Evolutionary conservation across 2,329 filamentous ascomycete genomes (phyloP), one percentile per base, ranked within the genome.

Genomic region (Plectosphaerella cucumerina): DNA sequence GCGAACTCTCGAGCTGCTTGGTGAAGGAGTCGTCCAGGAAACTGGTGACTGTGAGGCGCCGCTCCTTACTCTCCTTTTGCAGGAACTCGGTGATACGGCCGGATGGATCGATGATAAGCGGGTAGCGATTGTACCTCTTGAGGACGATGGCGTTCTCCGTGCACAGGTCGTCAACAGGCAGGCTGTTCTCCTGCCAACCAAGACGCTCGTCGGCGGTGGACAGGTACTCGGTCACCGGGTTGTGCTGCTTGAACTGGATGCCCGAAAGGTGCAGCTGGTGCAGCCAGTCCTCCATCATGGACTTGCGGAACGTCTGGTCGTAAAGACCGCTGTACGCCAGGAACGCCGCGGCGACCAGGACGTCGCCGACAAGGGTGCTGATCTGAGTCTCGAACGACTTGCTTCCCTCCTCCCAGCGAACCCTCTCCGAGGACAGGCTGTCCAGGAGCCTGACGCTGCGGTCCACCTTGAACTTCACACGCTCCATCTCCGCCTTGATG

Each of bases 381-480:
- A 99, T 97, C 67, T 99, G 94, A 3, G 92, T 96, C 69, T 97
- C 93, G 67, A 99, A 99, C 0, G 93, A 97, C 72, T 88, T 96
- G 80, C 94, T 99, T 60, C 92, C 92, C 63, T 93, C 90, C 65
- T 99, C 94, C 94, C 94, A 99, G 64, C 94, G 86, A 37, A 81
- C 83, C 69, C 93, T 84, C 73, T 99, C 94, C 5, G 93, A 97
- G 9, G 94, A 95, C 59, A 99, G 76, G 70, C 92, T 97, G 70
- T 97, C 93, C 18, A 99, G 85, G 45, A 99, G 79, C 63, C 91
- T 87, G 56, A 97, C 90, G 74, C 93, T 97, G 65, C 94, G 87
- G 67, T 97, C 90, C 50, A 99, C 94, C 80, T 99, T 99, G 77
- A 92, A 96, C 70, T 99, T 89, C 8, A 99, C 94, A 54, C 90